A percentile compares a stretch with the other conserved stretches of the same genome.
Evolutionary conservation across 2,329 filamentous ascomycete species (phyloP).

Genomic region (Lecanicillium sp.): DNA sequence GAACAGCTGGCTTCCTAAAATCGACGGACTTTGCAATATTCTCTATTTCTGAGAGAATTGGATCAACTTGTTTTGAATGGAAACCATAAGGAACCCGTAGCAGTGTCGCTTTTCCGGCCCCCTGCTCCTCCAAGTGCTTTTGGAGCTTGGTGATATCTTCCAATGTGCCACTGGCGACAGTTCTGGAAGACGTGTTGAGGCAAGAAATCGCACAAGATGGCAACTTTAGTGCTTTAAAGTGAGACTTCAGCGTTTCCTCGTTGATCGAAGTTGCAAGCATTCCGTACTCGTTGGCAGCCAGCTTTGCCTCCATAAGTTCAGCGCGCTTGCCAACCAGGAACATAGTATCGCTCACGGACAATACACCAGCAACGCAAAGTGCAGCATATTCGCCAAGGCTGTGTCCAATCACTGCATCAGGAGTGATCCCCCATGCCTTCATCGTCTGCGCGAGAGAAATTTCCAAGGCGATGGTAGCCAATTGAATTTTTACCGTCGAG

Average conservation of each 20-base stretch:
- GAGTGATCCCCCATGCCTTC: slow-evolving; percentile 23
- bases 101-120: background rate
- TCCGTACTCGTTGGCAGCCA: background rate
- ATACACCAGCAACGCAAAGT: slow-evolving; percentile 24
- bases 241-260: background rate
- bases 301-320: background rate
- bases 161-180: background rate
- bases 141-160: background rate
- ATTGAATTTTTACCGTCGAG: background rate
- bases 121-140: background rate
- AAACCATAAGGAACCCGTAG: background rate
- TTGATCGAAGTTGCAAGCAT: background rate
- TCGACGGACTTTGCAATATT: background rate
- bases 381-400: slow-evolving; percentile 19
- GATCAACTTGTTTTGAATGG: background rate
- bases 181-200: background rate
- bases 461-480: slow-evolving; percentile 18
- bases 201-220: background rate
- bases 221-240: background rate
- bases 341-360: slow-evolving; percentile 10
- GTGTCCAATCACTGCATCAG: slow-evolving; percentile 20
- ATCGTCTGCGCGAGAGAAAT: slow-evolving; percentile 25
- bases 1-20: background rate
- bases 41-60: background rate
- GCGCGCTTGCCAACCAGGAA: slow-evolving; percentile 11